Percentiles rank a stretch among this genome's conserved stretches.
Conservation (phyloP, 2,329 filamentous ascomycete species). For the Pseudocercospora fijiensis region DNA sequence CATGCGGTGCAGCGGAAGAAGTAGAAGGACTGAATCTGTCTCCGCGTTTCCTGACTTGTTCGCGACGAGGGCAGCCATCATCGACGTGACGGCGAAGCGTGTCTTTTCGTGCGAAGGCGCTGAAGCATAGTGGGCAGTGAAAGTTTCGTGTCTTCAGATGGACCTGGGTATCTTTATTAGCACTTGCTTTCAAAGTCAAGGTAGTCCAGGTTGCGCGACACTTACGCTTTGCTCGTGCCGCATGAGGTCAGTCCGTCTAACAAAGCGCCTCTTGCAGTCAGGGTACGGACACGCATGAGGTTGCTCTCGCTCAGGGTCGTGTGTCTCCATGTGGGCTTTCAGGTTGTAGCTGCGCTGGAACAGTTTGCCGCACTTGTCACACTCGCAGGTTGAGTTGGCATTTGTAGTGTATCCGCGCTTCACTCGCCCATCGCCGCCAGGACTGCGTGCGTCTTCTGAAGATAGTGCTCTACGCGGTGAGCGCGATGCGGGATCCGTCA, state of each 20-base stretch:
- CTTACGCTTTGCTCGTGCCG: slow-evolving; percentile 57
- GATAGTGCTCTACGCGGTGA: slow-evolving; percentile 12
- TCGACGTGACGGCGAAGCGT: slow-evolving; percentile 76
- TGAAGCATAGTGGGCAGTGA: slow-evolving; percentile 68
- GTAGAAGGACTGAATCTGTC: background rate
- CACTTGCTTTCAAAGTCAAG: no score
- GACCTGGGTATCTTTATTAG: slow-evolving; percentile 49
- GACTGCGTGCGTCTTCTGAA: slow-evolving; percentile 7
- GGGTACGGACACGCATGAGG: slow-evolving; percentile 65
- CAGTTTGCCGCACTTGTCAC: slow-evolving; percentile 71
- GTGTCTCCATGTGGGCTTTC: slow-evolving; percentile 81
- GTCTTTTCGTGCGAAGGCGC: slow-evolving; percentile 75
- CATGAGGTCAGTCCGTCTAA: slow-evolving; percentile 74
- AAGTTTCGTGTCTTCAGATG: slow-evolving; percentile 72
- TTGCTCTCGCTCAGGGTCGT: slow-evolving; percentile 71
- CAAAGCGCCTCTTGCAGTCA: slow-evolving; percentile 72
- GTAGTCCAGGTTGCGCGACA: slow-evolving; percentile 10
- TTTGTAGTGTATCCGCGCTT: slow-evolving; percentile 45
- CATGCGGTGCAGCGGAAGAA: background rate
- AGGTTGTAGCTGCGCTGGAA: slow-evolving; percentile 86
- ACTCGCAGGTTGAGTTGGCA: slow-evolving; percentile 70
- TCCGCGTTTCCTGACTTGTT: slow-evolving; percentile 30
- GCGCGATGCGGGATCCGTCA: background rate
- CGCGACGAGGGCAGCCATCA: slow-evolving; percentile 70
- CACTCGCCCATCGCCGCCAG: slow-evolving; percentile 17